Evolutionary conservation across 2,329 filamentous ascomycete genomes (phyloP).

Genomic region (Fusarium penzigii): DNA sequence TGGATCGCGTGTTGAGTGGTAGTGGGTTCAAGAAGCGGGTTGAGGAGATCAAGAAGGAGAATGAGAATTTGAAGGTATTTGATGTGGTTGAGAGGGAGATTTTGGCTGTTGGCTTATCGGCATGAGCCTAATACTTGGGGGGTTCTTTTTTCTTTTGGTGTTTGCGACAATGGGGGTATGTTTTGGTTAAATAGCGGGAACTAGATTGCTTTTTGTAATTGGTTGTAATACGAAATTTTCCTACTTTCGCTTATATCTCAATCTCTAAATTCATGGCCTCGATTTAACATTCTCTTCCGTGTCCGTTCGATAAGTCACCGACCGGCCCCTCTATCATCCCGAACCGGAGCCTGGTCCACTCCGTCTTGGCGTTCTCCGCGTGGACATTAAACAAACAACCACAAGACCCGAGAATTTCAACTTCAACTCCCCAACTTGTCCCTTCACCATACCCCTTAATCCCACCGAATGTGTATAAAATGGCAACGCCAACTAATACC

Average conservation of each 20-base stretch:
- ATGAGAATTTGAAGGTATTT: conserved; percentile 30
- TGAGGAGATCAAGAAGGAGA: conserved; percentile 34
- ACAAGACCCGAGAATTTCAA: no score
- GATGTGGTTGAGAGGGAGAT: conserved; percentile 26
- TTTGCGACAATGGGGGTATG: background rate
- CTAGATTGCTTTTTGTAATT: no score
- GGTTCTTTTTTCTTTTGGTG: background rate
- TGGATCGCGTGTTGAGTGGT: conserved; percentile 34
- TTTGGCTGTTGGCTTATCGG: conserved; percentile 5
- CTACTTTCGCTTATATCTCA: no score
- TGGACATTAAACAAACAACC: background rate
- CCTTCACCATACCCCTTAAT: no score
- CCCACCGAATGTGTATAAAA: conserved; percentile 5
- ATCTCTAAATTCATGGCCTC: no score
- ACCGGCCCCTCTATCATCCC: conserved; percentile 14
- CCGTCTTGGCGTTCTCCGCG: background rate
- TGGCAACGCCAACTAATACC: conserved; percentile 27
- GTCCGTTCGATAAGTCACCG: no score
- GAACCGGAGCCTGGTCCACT: conserved; percentile 5
- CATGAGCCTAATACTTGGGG: background rate
- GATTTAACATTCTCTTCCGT: no score
- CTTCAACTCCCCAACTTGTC: background rate
- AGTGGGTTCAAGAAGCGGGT: conserved; percentile 33
- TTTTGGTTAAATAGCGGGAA: no score
- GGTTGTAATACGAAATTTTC: no score